Conservation (phyloP, 495 filamentous ascomycete genomes). For the Aspergillus asperescens region DNA sequence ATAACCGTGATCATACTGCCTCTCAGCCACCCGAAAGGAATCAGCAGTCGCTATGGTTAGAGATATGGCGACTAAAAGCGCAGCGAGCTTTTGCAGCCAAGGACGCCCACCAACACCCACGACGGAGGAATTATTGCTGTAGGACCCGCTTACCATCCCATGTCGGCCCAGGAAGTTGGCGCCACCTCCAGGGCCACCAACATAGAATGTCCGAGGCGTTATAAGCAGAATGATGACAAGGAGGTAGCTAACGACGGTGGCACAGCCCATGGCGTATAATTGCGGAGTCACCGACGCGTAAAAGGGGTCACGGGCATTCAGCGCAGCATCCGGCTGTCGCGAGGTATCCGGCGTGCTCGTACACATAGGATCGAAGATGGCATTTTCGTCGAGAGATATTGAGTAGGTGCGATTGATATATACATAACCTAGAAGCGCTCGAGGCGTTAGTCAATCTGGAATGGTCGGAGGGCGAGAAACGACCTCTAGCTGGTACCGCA, state of each 20-base stretch:
- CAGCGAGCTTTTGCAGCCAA: slow-evolving; percentile 94
- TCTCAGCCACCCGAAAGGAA: slow-evolving; percentile 75
- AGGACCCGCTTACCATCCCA: slow-evolving; percentile 76
- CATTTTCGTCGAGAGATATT: slow-evolving; percentile 57
- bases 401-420: slow-evolving; percentile 51
- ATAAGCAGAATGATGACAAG: slow-evolving; percentile 92
- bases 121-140: slow-evolving; percentile 59
- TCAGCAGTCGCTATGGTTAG: slow-evolving; percentile 88
- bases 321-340: slow-evolving; percentile 35
- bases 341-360: slow-evolving; percentile 34
- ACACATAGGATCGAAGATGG: slow-evolving; percentile 59
- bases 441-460: background rate
- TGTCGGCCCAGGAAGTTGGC: slow-evolving; percentile 74
- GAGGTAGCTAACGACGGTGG: slow-evolving; percentile 88
- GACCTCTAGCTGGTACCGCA: background rate
- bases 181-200: slow-evolving; percentile 61
- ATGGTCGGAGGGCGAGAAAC: background rate
- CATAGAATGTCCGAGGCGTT: slow-evolving; percentile 81
- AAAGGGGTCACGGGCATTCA: slow-evolving; percentile 75
- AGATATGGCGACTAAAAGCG: slow-evolving; percentile 82
- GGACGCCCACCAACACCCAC: slow-evolving; percentile 87
- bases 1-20: slow-evolving; percentile 67
- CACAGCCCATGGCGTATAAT: slow-evolving; percentile 83
- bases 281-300: slow-evolving; percentile 88
- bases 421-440: slow-evolving; percentile 43